Evolutionary conservation across 2,329 filamentous ascomycete genomes (phyloP).

Genomic region (Lachnellula cervina): DNA sequence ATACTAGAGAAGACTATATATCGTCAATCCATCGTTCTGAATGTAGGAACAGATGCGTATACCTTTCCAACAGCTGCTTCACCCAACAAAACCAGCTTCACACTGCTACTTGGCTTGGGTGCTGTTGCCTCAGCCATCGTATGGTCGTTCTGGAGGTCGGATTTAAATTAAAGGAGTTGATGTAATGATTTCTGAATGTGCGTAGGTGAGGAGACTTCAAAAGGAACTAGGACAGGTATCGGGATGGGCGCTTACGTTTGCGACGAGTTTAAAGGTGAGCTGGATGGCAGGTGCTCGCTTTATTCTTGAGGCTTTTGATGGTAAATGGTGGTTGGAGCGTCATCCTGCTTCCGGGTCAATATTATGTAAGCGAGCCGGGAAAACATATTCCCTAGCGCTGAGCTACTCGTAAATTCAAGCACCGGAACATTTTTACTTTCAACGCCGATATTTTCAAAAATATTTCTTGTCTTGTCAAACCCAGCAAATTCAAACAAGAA

Average conservation of each 20-base stretch:
- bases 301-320: constrained; percentile 7
- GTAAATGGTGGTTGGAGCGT: background rate
- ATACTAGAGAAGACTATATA: constrained; percentile 81
- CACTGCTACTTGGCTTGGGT: constrained; percentile 97
- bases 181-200: constrained; percentile 1
- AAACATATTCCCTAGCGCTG: background rate
- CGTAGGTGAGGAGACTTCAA: background rate
- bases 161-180: constrained; percentile 2
- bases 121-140: constrained; percentile 69
- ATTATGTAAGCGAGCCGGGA: background rate
- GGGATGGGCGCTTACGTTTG: background rate
- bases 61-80: constrained; percentile 99
- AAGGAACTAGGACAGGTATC: background rate
- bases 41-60: constrained; percentile 15
- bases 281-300: background rate
- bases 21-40: background rate
- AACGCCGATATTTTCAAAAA: constrained; percentile 3
- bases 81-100: constrained; percentile 96
- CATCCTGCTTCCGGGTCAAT: background rate
- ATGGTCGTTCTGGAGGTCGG: background rate
- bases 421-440: background rate
- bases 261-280: background rate
- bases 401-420: no score
- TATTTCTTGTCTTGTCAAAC: background rate
- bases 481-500: background rate